Conservation (phyloP, 1,139 yeast species). For the Kazachstania sp. region DNA sequence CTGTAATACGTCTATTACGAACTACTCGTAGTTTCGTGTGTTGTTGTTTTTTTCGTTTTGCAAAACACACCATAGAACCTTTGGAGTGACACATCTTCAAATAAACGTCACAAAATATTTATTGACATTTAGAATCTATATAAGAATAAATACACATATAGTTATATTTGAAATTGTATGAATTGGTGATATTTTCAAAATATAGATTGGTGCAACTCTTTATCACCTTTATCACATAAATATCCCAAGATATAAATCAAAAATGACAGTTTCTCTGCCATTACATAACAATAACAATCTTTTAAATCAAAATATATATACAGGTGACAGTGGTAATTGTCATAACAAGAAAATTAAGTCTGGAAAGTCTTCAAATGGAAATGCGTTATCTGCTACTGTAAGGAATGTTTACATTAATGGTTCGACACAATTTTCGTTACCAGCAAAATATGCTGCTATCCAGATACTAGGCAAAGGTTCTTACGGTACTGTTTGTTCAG, state of each 20-base stretch:
- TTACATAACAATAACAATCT: background rate
- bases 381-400: background rate
- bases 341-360: background rate
- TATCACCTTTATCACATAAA: background rate
- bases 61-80: background rate
- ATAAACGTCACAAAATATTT: background rate
- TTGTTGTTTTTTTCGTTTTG: background rate
- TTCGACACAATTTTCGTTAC: conserved; percentile 50
- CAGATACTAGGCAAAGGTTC: conserved; percentile 77
- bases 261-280: background rate
- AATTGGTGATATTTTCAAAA: background rate
- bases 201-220: too few species aligned
- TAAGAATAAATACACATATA: background rate
- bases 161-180: background rate
- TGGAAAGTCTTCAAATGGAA: background rate
- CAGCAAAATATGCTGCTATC: conserved; percentile 53
- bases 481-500: conserved; percentile 83
- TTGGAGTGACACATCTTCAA: background rate
- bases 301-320: background rate
- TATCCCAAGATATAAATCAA: background rate
- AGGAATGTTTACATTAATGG: conserved; percentile 15
- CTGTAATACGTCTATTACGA: too few species aligned
- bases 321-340: background rate
- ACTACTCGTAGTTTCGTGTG: background rate
- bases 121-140: background rate